These are phyloP conservation scores for Quercus ilex DNA, from an alignment of 306 rosid genomes.

Conservation along the genomic window DNA sequence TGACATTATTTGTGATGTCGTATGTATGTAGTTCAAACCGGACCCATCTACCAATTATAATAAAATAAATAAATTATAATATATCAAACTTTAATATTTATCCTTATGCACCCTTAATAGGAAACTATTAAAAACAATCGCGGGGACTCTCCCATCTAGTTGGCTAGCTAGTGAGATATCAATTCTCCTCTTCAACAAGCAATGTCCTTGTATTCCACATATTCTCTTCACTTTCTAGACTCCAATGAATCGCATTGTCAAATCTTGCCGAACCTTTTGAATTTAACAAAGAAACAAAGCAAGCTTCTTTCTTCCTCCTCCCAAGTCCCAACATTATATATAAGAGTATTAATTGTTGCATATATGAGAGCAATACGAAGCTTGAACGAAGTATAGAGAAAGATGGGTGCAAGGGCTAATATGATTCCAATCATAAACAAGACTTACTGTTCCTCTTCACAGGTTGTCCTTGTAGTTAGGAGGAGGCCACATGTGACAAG, in stretches of 20 bases:
- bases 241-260: slow-evolving; percentile 34
- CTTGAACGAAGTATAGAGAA: background rate
- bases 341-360: background rate
- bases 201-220: slow-evolving; percentile 12
- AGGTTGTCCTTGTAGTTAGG: slow-evolving; percentile 57
- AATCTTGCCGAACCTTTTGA: slow-evolving; percentile 55
- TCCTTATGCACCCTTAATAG: background rate
- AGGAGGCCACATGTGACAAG: slow-evolving; percentile 70
- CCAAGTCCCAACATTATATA: background rate
- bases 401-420: background rate
- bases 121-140: background rate
- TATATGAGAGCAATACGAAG: background rate
- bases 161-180: background rate
- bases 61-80: too few relatives aligned
- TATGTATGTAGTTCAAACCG: too few relatives aligned
- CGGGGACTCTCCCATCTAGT: background rate
- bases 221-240: slow-evolving; percentile 7
- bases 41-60: too few relatives aligned
- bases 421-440: slow-evolving; percentile 59
- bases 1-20: too few relatives aligned
- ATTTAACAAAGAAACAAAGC: background rate
- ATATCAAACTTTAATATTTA: background rate
- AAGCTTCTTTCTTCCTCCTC: background rate
- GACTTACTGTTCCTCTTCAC: slow-evolving; percentile 61
- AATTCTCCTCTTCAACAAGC: slow-evolving; percentile 36